Evolutionary conservation across 2,329 filamentous ascomycete species (phyloP), one percentile per base, ranked within the genome.

Genomic region (Nemania sp.): DNA sequence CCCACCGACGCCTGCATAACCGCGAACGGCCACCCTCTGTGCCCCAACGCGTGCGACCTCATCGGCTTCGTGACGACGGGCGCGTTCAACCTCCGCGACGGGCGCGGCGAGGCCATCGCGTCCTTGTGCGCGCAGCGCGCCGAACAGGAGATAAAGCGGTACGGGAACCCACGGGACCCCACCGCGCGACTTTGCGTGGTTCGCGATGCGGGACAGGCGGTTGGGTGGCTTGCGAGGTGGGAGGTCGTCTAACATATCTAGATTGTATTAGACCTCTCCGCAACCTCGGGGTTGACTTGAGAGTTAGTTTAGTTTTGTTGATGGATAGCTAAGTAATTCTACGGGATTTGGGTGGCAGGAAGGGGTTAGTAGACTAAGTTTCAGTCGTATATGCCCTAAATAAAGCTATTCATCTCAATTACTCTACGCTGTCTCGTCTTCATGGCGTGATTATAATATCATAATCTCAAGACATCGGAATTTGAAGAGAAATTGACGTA

Each of bases 11-110:
- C 73, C 58, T 78, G 80, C 69, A 77, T 85, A 80, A 77, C 80
- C 41, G 41, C 29, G 1, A 51, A 51, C 26, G 82, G 83, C 0
- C 88, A 93, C 72, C 90, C 91, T 0, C 76, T 89, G 0, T 89
- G 94, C n/a, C 95, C 95, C 0, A 84, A 85, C 10, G 89, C 89
- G 69, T 84, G 87, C 24, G 92, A 98, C 77, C 84, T 98, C 13
- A 88, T 98, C 58, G 96, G 96, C 0, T 99, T 97, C 77, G 90
- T 98, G 26, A 98, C 94, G 1, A 92, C 91, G 0, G 96, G 95
- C 0, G 91, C 92, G 58, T 97, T 91, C 78, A 94, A 91, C 74
- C 86, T 98, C 1, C 87, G 88, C 1, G 88, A 92, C 71, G 96
- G 95, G 0, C 87, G 86, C 72, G 92, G 91, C 0, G 89, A 89